Base-by-base conservation (phyloP, 2,329 filamentous ascomycete genomes). In the Penicillium janthinellum region DNA sequence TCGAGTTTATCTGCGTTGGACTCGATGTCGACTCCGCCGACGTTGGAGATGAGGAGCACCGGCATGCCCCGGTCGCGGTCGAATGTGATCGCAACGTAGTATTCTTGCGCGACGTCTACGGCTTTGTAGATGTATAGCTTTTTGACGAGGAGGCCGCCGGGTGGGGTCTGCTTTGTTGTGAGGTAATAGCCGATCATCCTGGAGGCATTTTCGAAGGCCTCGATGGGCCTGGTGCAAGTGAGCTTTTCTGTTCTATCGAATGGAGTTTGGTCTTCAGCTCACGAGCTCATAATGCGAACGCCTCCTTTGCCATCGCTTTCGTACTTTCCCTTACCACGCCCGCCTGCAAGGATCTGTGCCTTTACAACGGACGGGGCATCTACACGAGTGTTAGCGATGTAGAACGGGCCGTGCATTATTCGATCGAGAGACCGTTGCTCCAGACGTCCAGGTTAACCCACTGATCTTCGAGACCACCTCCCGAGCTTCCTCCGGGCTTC, bases 41-140 rank as follows among this genome's bases (percentile, higher is more conserved):
- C 55, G 28, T 66, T 70, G 15, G 75, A 79, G 1, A 80, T 63
- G 5, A 79, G 62, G 3, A 83, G 64, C 0, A 71, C 65, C 0
- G 81, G 81, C 12, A 65, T 67, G 52, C 67, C 75, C 14, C 68
- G 70, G n/a, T 79, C 74, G 4, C 81, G 77, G 47, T 82, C 78
- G 39, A 83, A 71, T 0, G 75, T 75, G 50, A 83, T 70, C 6
- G 75, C 71, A 0, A 83, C 52, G 55, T 79, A 79, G 72, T 75
- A 83, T 52, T 75, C 69, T 1, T 74, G 61, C 0, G 70, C 69
- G 15, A 70, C 61, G 6, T 71, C 41, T 0, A 76, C 51, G 0
- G 63, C 41, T 64, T 80, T 72, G 31, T 75, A 69, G 17, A 81
- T 70, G 55, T 77, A 78, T 0, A 81, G 53, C 17, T 75, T 72